These are phyloP conservation scores for Cyclocybe cylindracea DNA, from an alignment of 768 basidiomycete species.

Conservation along the genomic window DNA sequence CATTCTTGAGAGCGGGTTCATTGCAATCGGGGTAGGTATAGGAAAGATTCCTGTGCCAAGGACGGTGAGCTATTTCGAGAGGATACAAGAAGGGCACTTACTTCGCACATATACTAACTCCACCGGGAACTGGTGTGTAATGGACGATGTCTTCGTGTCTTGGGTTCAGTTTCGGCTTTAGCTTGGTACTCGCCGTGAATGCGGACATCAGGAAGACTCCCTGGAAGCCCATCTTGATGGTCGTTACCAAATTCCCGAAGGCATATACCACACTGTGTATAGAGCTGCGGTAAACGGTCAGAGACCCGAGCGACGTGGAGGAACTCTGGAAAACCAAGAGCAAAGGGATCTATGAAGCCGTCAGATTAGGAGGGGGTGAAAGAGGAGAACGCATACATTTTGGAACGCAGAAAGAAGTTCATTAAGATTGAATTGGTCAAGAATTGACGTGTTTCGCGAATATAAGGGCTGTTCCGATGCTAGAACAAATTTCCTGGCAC, in stretches of 20 bases:
- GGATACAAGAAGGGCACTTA: slow-evolving; percentile 27
- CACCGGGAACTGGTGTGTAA: slow-evolving; percentile 50
- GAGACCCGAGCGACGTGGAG: slow-evolving; percentile 75
- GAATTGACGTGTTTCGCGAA: slow-evolving; percentile 44
- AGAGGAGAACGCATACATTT: slow-evolving; percentile 51
- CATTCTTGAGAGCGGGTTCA: slow-evolving; percentile 66
- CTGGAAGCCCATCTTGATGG: slow-evolving; percentile 77
- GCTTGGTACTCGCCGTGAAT: slow-evolving; percentile 74
- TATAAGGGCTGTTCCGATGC: slow-evolving; percentile 51
- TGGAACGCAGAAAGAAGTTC: slow-evolving; percentile 67
- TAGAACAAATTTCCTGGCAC: slow-evolving; percentile 58
- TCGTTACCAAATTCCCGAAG: slow-evolving; percentile 60
- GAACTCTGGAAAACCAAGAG: slow-evolving; percentile 73
- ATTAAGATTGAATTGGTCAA: slow-evolving; percentile 61
- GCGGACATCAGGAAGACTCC: slow-evolving; percentile 86
- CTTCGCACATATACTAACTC: slow-evolving; percentile 75
- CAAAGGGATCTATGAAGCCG: slow-evolving; percentile 61
- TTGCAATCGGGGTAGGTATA: slow-evolving; percentile 81
- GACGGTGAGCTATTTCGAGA: slow-evolving; percentile 8
- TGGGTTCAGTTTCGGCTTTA: slow-evolving; percentile 71
- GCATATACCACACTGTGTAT: slow-evolving; percentile 73
- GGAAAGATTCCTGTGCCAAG: slow-evolving; percentile 37
- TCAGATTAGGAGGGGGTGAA: slow-evolving; percentile 12
- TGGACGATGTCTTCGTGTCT: slow-evolving; percentile 47
- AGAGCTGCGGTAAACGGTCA: slow-evolving; percentile 79